Percentiles rank a stretch among this genome's conserved stretches.
Conservation (phyloP, 2,329 filamentous ascomycete species). For the Pseudogymnoascus sp. region DNA sequence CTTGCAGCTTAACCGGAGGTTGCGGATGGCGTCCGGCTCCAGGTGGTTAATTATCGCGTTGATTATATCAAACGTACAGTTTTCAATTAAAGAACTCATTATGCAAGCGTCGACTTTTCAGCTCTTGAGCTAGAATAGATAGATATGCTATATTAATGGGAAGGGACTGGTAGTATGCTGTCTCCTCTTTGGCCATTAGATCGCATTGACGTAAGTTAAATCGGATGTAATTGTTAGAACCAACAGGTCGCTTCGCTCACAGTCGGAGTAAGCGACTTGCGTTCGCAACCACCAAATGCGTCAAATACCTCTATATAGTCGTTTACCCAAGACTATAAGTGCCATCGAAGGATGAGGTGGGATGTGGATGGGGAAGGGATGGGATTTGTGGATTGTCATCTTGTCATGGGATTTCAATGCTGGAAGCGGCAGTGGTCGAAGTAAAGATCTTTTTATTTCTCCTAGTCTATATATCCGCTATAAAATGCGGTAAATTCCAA, state of each 20-base stretch:
- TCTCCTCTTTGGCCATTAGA: not conserved
- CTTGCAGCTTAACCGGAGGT: not conserved
- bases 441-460: constrained; percentile 4
- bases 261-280: not conserved
- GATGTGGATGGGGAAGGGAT: too few relatives aligned
- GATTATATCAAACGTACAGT: not conserved
- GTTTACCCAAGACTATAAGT: not conserved
- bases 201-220: not conserved
- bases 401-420: not conserved
- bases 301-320: not conserved
- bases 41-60: not conserved
- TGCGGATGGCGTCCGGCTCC: not conserved
- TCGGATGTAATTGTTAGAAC: not conserved
- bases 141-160: not conserved
- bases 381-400: not conserved
- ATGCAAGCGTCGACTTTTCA: not conserved
- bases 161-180: not conserved
- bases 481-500: constrained; percentile 1
- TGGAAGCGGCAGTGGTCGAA: not conserved
- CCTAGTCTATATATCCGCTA: constrained; percentile 7
- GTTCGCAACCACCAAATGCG: not conserved
- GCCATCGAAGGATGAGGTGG: too few relatives aligned
- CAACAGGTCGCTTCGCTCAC: not conserved
- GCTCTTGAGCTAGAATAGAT: not conserved
- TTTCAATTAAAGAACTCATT: not conserved